Conservation (phyloP, 345 rosid genomes). For the Carallia brachiata region DNA sequence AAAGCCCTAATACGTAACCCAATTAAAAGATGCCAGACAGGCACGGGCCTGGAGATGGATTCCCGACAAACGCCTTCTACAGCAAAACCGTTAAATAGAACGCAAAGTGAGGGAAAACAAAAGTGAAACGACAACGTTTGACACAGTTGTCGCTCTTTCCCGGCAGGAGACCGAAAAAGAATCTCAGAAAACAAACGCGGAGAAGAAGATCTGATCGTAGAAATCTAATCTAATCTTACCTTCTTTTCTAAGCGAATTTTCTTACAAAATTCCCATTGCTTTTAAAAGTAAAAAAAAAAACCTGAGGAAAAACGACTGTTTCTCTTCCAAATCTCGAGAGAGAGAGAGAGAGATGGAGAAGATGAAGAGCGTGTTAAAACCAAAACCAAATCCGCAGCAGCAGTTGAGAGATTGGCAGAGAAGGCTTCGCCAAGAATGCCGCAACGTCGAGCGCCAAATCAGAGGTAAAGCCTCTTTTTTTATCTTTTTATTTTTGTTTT, state of each 20-base stretch:
- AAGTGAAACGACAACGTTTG: too few relatives aligned
- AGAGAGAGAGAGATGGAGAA: constrained; percentile 29
- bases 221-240: neutral
- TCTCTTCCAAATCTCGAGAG: neutral
- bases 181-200: constrained; percentile 5
- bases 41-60: too few relatives aligned
- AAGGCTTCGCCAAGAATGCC: constrained; percentile 45
- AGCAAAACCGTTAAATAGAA: too few relatives aligned
- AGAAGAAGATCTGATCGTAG: neutral
- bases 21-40: too few relatives aligned
- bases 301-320: neutral
- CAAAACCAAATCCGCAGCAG: constrained; percentile 40
- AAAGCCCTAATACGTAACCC: too few relatives aligned
- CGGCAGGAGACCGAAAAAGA: neutral
- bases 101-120: too few relatives aligned
- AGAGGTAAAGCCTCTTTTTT: constrained; percentile 26
- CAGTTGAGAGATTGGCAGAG: constrained; percentile 47
- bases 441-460: constrained; percentile 41
- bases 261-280: neutral
- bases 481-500: neutral
- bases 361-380: constrained; percentile 35
- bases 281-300: too few relatives aligned
- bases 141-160: neutral
- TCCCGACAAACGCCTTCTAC: too few relatives aligned
- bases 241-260: constrained; percentile 19